A percentile compares a stretch with the other conserved stretches of the same genome.
Conservation (phyloP, 768 basidiomycete genomes). For the Cyclocybe cylindracea region DNA sequence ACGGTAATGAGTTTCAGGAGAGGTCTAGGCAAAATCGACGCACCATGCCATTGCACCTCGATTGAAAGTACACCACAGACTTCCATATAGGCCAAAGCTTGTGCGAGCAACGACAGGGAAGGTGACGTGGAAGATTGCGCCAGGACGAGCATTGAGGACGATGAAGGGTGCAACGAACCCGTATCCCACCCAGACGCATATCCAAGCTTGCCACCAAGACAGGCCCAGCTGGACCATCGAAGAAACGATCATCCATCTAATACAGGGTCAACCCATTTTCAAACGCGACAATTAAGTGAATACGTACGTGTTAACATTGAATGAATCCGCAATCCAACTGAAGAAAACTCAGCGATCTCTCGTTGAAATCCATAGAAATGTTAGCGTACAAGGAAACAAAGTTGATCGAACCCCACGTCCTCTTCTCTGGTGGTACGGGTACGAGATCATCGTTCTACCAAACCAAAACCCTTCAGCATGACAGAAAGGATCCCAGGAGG, state of each 20-base stretch:
- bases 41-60: constrained; percentile 74
- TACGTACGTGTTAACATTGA: constrained; percentile 75
- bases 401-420: constrained; percentile 67
- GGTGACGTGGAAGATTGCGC: constrained; percentile 75
- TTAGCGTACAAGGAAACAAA: constrained; percentile 62
- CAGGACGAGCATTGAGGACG: constrained; percentile 75
- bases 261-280: background rate
- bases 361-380: background rate
- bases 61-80: constrained; percentile 79
- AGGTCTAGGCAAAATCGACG: constrained; percentile 17
- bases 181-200: constrained; percentile 73
- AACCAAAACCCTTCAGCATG: constrained; percentile 10
- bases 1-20: background rate
- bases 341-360: constrained; percentile 5
- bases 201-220: constrained; percentile 86
- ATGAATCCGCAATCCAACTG: constrained; percentile 81
- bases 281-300: background rate
- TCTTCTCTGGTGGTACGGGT: constrained; percentile 63
- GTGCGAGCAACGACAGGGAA: constrained; percentile 76
- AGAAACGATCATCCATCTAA: constrained; percentile 78
- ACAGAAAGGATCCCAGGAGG: background rate
- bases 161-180: constrained; percentile 67
- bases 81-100: constrained; percentile 80
- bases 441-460: constrained; percentile 68
- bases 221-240: constrained; percentile 74